Evolutionary conservation across 2,329 filamentous ascomycete genomes (phyloP).

Genomic region (Phaeosphaeriaceae sp.): DNA sequence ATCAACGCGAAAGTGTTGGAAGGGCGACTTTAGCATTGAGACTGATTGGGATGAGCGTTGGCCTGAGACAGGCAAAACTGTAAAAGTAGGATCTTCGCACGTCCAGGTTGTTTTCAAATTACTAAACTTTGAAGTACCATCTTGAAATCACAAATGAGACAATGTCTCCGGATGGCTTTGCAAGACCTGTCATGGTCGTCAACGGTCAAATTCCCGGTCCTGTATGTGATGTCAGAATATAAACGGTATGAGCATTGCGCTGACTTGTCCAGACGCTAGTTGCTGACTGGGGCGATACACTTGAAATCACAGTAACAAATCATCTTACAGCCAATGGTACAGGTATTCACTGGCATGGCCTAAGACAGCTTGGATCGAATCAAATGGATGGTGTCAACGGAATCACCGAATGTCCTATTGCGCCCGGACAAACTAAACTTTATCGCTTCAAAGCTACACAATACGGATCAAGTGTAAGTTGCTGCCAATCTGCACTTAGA

Average conservation of each 20-base stretch:
- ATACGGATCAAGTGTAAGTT: slow-evolving; percentile 41
- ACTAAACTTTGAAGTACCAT: slow-evolving; percentile 46
- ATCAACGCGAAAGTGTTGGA: slow-evolving; percentile 31
- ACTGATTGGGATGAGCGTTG: slow-evolving; percentile 54
- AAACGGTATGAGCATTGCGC: not conserved
- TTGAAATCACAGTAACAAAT: slow-evolving; percentile 49
- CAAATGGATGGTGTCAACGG: slow-evolving; percentile 56
- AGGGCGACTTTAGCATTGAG: slow-evolving; percentile 46
- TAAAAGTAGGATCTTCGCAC: slow-evolving; percentile 26
- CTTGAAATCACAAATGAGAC: slow-evolving; percentile 53
- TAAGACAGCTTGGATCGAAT: slow-evolving; percentile 52
- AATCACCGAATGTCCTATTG: slow-evolving; percentile 70
- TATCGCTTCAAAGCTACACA: slow-evolving; percentile 47
- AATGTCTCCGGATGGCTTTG: slow-evolving; percentile 54
- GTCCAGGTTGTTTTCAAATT: not conserved
- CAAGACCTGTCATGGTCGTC: slow-evolving; percentile 49
- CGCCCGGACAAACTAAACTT: slow-evolving; percentile 57
- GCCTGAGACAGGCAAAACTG: slow-evolving; percentile 50
- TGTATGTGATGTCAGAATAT: slow-evolving; percentile 37
- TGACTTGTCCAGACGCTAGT: slow-evolving; percentile 48
- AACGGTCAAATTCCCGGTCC: slow-evolving; percentile 58
- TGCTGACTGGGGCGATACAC: slow-evolving; percentile 50
- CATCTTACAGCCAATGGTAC: slow-evolving; percentile 54
- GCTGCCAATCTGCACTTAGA: not conserved
- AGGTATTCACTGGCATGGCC: slow-evolving; percentile 60